Base-by-base conservation (phyloP, 2,329 filamentous ascomycete species). In the Aspergillus neotritici region DNA sequence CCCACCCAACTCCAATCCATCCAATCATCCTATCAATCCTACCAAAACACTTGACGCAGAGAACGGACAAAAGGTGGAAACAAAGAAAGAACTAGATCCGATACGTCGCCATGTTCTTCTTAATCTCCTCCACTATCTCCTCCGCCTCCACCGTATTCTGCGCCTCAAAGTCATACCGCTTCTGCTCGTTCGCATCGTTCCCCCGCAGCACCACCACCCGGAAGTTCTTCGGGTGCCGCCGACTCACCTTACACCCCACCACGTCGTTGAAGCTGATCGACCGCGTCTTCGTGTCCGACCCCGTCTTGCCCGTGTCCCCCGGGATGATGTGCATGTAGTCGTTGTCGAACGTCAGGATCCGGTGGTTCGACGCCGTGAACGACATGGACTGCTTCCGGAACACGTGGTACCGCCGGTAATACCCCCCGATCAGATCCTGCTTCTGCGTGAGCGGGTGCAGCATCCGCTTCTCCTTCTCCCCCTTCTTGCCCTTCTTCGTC, bases 281-380 rank as follows among this genome's bases (percentile, higher is more conserved):
- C 7, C 78, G 80, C 5, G 75, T 77, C 56, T 80, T 80, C 17
- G 67, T 67, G 39, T 74, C 72, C 40, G 73, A 75, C 4, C 69
- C 60, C 4, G 74, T 73, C 52, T 78, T 80, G n/a, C 74, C 75
- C 4, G 69, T 69, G 32, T 74, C 71, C 3, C 63, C 65, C 5
- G 80, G 79, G 68, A 83, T 77, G 49, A 83, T 79, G 58, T 83
- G 79, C 63, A 84, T 76, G 57, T 81, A 82, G 52, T 84, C 80
- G 40, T 77, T 79, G 51, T 83, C 80, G 39, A 84, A 77, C 6
- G 79, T 76, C 15, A 84, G 65, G 10, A 80, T 77, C 32, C 78
- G 74, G 14, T 79, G 75, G 37, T 79, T 79, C 4, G 76, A 77
- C 5, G 77, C 75, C 0, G 79, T 76, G 50, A 84, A 83, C 2